These are phyloP conservation scores for Rhizopus arrhizus DNA, from an alignment of 371 early-diverging fungal species.

Conservation along the genomic window DNA sequence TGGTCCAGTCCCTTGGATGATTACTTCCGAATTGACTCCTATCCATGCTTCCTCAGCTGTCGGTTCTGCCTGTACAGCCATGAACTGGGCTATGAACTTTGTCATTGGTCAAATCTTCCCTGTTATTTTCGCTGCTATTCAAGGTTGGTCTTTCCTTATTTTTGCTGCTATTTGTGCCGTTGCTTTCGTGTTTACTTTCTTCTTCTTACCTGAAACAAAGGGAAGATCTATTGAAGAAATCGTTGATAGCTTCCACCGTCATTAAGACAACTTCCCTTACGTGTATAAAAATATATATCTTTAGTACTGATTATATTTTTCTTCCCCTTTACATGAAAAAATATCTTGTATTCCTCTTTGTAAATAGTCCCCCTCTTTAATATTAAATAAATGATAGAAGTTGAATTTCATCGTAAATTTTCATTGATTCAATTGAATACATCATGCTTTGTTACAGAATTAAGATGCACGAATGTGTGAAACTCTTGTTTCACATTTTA, in stretches of 20 bases:
- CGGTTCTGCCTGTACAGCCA: slow-evolving; percentile 54
- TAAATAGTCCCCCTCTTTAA: too few species aligned
- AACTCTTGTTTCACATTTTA: too few species aligned
- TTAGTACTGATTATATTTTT: neutral
- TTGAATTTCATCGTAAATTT: too few species aligned
- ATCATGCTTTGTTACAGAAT: too few species aligned
- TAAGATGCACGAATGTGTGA: too few species aligned
- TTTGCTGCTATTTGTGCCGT: slow-evolving; percentile 45
- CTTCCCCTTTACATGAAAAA: too few species aligned
- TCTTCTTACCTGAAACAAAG: slow-evolving; percentile 63
- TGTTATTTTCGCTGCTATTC: slow-evolving; percentile 58
- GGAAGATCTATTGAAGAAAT: slow-evolving; percentile 60
- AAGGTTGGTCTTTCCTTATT: slow-evolving; percentile 70
- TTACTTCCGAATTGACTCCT: slow-evolving; percentile 72
- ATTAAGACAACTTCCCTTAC: neutral
- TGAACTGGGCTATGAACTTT: slow-evolving; percentile 66
- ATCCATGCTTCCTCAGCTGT: slow-evolving; percentile 60
- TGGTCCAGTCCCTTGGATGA: slow-evolving; percentile 81
- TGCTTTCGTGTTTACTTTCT: slow-evolving; percentile 33
- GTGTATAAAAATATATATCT: neutral
- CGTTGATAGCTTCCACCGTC: slow-evolving; percentile 21
- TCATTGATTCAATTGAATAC: too few species aligned
- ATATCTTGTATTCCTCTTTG: too few species aligned
- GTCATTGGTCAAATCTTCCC: slow-evolving; percentile 65
- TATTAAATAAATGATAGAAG: too few species aligned